phyloP scores from a whole-genome alignment of 192 early-diverging fungal species.

The Allomyces macrogynus region DNA sequence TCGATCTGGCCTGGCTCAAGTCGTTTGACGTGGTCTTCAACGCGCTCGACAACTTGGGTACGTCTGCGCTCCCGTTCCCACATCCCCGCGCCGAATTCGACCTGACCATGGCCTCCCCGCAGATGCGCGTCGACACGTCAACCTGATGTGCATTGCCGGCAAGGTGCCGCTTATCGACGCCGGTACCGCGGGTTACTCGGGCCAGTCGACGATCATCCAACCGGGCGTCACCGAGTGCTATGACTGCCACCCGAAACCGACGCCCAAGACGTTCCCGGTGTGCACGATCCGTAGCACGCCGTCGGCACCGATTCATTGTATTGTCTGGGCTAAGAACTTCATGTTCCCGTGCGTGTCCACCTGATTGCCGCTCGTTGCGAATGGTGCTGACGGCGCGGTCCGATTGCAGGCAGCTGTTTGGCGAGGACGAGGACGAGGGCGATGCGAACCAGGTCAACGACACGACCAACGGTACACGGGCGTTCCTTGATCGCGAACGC shows the following conservation, averaged over 20 bases:
- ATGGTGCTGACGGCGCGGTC: slow-evolving; percentile 1
- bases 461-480: too few species aligned
- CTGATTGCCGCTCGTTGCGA: slow-evolving; percentile 3
- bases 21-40: slow-evolving; percentile 82
- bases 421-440: slow-evolving; percentile 37
- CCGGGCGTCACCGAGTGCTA: slow-evolving; percentile 63
- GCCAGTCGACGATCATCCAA: slow-evolving; percentile 73
- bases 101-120: background rate
- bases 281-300: slow-evolving; percentile 97
- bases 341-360: slow-evolving; percentile 48
- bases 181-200: slow-evolving; percentile 83
- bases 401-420: slow-evolving; percentile 46
- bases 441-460: slow-evolving; percentile 10
- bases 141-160: slow-evolving; percentile 84
- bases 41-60: slow-evolving; percentile 72
- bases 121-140: slow-evolving; percentile 86
- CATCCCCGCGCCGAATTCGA: background rate
- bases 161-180: slow-evolving; percentile 84
- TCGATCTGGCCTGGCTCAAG: slow-evolving; percentile 70
- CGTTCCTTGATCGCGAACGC: too few species aligned
- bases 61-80: background rate
- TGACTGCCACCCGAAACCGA: slow-evolving; percentile 76
- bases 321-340: slow-evolving; percentile 98
- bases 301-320: slow-evolving; percentile 86
- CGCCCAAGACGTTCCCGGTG: slow-evolving; percentile 73